phyloP scores from a whole-genome alignment of 1,139 yeast genomes.

The Diutina neorugosa region DNA sequence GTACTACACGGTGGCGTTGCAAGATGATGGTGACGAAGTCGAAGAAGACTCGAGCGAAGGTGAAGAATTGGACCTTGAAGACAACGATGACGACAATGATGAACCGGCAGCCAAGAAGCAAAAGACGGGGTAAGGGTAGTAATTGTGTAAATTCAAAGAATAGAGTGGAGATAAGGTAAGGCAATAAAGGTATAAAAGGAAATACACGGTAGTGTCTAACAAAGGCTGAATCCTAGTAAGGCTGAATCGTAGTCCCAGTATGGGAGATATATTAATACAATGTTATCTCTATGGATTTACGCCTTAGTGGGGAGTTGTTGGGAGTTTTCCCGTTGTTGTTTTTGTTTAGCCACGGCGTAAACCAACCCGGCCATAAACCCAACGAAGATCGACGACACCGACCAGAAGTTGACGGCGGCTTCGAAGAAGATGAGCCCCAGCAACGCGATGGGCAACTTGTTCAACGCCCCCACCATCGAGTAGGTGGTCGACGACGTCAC shows the following conservation, averaged over 20 bases:
- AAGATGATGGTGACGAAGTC: conserved; percentile 36
- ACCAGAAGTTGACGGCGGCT: conserved; percentile 88
- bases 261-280: not conserved
- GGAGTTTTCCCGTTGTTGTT: conserved; percentile 41
- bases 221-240: no score
- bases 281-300: not conserved
- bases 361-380: conserved; percentile 94
- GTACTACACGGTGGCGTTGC: conserved; percentile 56
- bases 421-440: conserved; percentile 90
- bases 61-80: conserved; percentile 44
- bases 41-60: conserved; percentile 42
- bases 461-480: conserved; percentile 98
- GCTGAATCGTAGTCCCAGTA: no score
- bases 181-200: no score
- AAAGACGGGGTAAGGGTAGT: conserved; percentile 3
- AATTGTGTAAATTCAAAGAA: no score
- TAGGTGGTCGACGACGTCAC: conserved; percentile 97
- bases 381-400: conserved; percentile 77
- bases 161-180: no score
- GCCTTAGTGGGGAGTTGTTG: conserved; percentile 25
- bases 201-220: no score
- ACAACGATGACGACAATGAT: conserved; percentile 23
- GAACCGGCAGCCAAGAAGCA: conserved; percentile 12
- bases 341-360: conserved; percentile 83
- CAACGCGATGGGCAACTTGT: conserved; percentile 93